Evolutionary conservation across 495 filamentous ascomycete species (phyloP).

Genomic region (Chaetomium fimeti): DNA sequence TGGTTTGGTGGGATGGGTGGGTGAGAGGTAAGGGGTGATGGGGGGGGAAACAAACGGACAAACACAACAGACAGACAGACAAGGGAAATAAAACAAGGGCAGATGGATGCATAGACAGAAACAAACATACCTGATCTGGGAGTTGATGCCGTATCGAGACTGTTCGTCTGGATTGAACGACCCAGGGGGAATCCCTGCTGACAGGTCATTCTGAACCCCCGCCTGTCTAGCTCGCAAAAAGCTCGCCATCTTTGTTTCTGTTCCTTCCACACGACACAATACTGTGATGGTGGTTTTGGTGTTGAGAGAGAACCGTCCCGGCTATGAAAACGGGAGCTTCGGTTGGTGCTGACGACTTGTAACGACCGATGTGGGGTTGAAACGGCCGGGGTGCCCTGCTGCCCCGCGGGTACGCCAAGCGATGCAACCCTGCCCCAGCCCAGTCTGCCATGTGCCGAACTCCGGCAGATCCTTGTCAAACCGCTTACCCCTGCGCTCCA

Average conservation of each 20-base stretch:
- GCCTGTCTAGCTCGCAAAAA: constrained; percentile 91
- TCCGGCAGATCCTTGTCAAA: not conserved
- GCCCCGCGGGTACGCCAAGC: not conserved
- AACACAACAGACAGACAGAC: constrained; percentile 30
- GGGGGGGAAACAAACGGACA: not conserved
- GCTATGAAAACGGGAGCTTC: constrained; percentile 2
- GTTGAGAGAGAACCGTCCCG: not conserved
- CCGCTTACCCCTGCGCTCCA: not conserved
- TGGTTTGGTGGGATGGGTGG: not conserved
- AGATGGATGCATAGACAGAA: not conserved
- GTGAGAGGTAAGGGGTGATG: not conserved
- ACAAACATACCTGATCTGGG: constrained; percentile 63
- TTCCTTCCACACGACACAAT: not conserved
- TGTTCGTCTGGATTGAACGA: constrained; percentile 82
- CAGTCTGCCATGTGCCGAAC: not conserved
- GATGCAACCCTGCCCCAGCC: not conserved
- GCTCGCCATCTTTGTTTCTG: constrained; percentile 60
- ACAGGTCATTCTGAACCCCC: constrained; percentile 87
- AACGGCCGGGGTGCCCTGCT: not conserved
- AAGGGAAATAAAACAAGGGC: not conserved
- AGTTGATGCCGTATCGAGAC: constrained; percentile 81
- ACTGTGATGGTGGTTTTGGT: constrained; percentile 7
- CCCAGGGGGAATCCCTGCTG: constrained; percentile 69
- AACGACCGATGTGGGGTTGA: not conserved
- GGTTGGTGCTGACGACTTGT: constrained; percentile 6